These are phyloP conservation scores for Cercophora scortea DNA, from an alignment of 495 filamentous ascomycete genomes.

Conservation along the genomic window DNA sequence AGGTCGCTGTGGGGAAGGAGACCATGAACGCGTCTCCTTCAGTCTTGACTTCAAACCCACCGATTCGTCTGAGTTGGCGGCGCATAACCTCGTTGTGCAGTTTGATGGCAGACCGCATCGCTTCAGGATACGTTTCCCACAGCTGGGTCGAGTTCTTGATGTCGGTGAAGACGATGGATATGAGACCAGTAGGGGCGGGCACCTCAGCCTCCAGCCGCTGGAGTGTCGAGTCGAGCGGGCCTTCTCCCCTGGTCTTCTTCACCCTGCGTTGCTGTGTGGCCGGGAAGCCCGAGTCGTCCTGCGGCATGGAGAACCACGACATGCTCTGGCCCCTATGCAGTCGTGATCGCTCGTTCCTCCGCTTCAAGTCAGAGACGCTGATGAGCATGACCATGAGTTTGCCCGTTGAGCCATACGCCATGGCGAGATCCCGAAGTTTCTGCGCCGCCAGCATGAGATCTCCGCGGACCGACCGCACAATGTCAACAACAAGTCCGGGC, in stretches of 20 bases:
- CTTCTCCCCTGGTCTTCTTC: constrained; percentile 59
- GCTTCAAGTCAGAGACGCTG: constrained; percentile 81
- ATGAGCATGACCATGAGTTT: constrained; percentile 99
- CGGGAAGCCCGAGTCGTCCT: constrained; percentile 59
- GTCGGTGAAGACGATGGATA: constrained; percentile 95
- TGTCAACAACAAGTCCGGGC: constrained; percentile 83
- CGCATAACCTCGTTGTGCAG: constrained; percentile 95
- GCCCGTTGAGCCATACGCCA: constrained; percentile 82
- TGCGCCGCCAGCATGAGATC: constrained; percentile 97
- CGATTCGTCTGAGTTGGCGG: constrained; percentile 83
- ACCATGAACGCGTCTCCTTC: constrained; percentile 99
- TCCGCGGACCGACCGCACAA: constrained; percentile 68
- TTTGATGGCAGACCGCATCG: constrained; percentile 93
- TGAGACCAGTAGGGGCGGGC: constrained; percentile 78
- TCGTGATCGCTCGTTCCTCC: constrained; percentile 61
- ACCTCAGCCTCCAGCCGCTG: constrained; percentile 81
- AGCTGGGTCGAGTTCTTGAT: constrained; percentile 97
- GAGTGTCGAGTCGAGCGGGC: constrained; percentile 68
- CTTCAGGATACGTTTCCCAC: constrained; percentile 92
- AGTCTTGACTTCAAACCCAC: constrained; percentile 98
- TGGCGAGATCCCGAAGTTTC: constrained; percentile 88
- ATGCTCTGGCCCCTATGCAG: constrained; percentile 64
- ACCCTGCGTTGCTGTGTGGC: constrained; percentile 48
- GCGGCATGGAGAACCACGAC: constrained; percentile 63
- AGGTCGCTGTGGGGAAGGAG: constrained; percentile 89